phyloP scores from a whole-genome alignment of 257 asterid species.

The Lycium ferocissimum region DNA sequence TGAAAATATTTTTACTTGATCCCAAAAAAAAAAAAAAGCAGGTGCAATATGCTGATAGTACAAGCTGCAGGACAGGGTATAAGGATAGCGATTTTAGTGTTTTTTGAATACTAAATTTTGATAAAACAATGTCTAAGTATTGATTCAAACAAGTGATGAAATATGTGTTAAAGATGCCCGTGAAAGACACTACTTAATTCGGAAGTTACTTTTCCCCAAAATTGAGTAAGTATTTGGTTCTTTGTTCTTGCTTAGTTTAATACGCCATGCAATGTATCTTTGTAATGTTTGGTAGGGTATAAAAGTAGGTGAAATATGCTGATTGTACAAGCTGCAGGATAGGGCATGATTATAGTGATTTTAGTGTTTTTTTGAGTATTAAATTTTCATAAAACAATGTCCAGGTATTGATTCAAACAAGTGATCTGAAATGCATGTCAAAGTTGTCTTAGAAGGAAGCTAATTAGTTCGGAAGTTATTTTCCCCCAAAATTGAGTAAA shows the following conservation, averaged over 20 bases:
- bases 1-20: no score
- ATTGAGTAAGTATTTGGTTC: neutral
- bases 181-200: neutral
- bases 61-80: neutral
- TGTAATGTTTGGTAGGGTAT: neutral
- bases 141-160: neutral
- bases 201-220: neutral
- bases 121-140: neutral
- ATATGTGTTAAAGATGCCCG: neutral
- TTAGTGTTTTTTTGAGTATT: neutral
- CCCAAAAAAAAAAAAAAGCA: neutral
- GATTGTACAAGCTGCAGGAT: neutral
- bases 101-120: neutral
- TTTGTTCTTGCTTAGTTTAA: neutral
- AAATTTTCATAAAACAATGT: neutral
- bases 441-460: conserved; percentile 9
- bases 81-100: neutral
- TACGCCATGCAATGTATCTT: neutral
- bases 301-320: conserved; percentile 11
- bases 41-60: conserved; percentile 9
- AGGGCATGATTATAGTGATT: neutral
- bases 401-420: neutral
- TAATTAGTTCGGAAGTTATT: neutral
- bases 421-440: neutral
- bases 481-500: neutral